Evolutionary conservation across 352 stramenopile species (phyloP), one percentile per base, ranked within the genome.

Genomic region (Phytophthora agathidicida): DNA sequence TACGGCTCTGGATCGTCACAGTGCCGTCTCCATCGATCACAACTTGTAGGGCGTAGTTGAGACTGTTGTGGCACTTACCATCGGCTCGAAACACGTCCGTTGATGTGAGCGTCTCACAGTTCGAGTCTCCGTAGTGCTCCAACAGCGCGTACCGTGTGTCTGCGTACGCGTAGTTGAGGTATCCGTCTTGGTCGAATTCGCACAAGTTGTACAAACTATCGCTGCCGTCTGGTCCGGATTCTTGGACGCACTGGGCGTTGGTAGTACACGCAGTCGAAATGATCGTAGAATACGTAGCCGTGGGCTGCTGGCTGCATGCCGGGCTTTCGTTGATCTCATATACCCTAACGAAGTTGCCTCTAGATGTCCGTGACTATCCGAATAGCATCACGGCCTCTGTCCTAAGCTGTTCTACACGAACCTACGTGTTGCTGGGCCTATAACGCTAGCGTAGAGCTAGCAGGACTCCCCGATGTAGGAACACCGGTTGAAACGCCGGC

Each of bases 1-100:
- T 49, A 30, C 39, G 30, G 28, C 45, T 35, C 8, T 43, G 39
- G 33, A 55, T 46, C 9, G 7, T 14, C n/a, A 51, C 42, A 7
- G 31, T 10, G 20, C 52, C 52, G 20, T 45, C 27, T 7, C 14
- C 7, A 42, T n/a, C 33, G 16, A 47, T 19, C 4, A 26, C 19
- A 8, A 61, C 42, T 23, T 49, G 24, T 3, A 62, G n/a, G 7
- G 43, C 26, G 53, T 56, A 62, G 32, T 55, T 33, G 14, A 62
- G 23, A 37, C 43, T 62, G 35, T 62, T 62, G 33, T 62, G 43
- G 20, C 52, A 61, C 10, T 44, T 45, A 3, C 33, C 52, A 22
- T 54, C 52, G 4, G 52, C 41, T 11, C 32, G 32, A 23, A 38
- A 60, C 8, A 60, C 41, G 10, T 60, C 52, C 7, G 30, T 62